Conservation (phyloP, 2,329 filamentous ascomycete species). For the Beauveria rudraprayagi region DNA sequence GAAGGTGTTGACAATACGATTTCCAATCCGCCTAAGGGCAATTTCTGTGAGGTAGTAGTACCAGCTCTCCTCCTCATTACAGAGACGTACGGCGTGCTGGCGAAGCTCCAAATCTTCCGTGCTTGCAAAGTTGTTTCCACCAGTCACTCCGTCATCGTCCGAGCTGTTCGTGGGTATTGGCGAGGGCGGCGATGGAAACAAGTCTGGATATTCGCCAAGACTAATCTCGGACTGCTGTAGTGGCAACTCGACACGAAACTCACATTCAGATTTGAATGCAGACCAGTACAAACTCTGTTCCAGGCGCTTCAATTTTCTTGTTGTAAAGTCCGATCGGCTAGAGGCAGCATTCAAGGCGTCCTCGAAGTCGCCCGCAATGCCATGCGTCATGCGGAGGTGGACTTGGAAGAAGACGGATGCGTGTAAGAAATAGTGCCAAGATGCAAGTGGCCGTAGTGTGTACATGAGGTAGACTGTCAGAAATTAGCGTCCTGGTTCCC, state of each 20-base stretch:
- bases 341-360: constrained; percentile 8
- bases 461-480: constrained; percentile 30
- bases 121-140: neutral
- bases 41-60: constrained; percentile 38
- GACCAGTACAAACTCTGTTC: constrained; percentile 36
- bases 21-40: constrained; percentile 32
- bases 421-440: constrained; percentile 29
- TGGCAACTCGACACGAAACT: constrained; percentile 31
- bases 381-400: constrained; percentile 21
- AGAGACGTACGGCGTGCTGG: constrained; percentile 15
- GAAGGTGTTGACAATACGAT: constrained; percentile 28
- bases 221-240: constrained; percentile 28
- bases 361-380: constrained; percentile 12
- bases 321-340: neutral
- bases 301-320: constrained; percentile 20
- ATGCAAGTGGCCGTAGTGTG: constrained; percentile 27
- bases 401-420: constrained; percentile 25
- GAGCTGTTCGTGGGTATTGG: constrained; percentile 8
- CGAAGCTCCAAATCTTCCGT: constrained; percentile 15
- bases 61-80: constrained; percentile 30
- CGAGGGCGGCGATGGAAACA: constrained; percentile 21
- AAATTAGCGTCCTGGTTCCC: neutral
- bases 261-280: constrained; percentile 35
- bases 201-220: constrained; percentile 25
- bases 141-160: neutral